phyloP scores from a whole-genome alignment of 2,329 filamentous ascomycete species.

The Trichoderma afroharzianum region DNA sequence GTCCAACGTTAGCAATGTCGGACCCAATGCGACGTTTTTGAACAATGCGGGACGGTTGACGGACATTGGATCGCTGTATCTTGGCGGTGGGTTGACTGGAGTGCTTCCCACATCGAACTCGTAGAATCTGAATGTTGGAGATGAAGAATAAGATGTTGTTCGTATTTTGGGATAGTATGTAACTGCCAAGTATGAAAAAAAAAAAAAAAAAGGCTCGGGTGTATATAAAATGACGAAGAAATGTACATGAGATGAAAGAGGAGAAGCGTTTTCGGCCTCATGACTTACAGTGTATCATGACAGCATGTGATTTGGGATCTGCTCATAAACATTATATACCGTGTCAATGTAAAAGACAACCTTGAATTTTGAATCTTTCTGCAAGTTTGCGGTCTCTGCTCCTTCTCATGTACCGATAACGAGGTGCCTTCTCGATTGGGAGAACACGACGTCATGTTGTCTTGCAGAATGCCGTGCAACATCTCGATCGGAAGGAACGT shows the following conservation, averaged over 20 bases:
- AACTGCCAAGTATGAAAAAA: background rate
- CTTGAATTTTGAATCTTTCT: background rate
- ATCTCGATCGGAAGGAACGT: background rate
- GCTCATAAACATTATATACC: background rate
- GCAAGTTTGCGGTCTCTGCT: background rate
- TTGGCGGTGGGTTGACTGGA: conserved; percentile 52
- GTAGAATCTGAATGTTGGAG: background rate
- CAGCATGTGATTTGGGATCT: background rate
- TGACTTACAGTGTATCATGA: background rate
- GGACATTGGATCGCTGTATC: conserved; percentile 72
- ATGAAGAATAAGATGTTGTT: background rate
- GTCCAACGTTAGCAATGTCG: conserved; percentile 66
- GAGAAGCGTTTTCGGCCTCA: background rate
- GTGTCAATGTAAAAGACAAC: no score
- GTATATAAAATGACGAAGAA: background rate
- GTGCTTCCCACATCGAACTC: conserved; percentile 31
- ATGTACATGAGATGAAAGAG: background rate
- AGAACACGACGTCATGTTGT: background rate
- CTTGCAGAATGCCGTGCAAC: background rate
- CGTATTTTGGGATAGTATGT: background rate
- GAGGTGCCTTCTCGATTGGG: background rate
- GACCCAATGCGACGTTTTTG: conserved; percentile 68
- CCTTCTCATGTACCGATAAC: background rate
- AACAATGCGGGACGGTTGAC: conserved; percentile 65
- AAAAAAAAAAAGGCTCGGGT: background rate